phyloP scores from a whole-genome alignment of 495 filamentous ascomycete genomes.

The Antarctomyces pellizariae region DNA sequence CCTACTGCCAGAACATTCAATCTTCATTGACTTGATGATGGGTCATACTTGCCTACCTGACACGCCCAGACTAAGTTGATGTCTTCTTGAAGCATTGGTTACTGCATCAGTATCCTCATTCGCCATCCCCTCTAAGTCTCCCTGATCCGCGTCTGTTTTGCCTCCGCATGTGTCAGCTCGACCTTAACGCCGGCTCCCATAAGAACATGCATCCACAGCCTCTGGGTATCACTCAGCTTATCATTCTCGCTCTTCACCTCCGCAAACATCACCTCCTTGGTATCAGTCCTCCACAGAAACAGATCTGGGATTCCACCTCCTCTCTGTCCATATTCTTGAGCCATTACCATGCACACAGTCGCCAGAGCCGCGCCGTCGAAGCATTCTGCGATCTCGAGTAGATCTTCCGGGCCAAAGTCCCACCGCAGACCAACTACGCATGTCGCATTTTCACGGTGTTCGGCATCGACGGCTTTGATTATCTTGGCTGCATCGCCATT shows the following conservation, averaged over 20 bases:
- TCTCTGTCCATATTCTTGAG: constrained; percentile 74
- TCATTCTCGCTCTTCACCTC: constrained; percentile 95
- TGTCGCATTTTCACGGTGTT: constrained; percentile 41
- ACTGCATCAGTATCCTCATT: no score
- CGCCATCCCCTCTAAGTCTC: no score
- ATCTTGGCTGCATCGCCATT: constrained; percentile 51
- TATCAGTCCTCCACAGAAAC: constrained; percentile 51
- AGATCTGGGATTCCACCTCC: constrained; percentile 83
- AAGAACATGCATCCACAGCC: constrained; percentile 90
- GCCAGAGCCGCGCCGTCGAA: constrained; percentile 63
- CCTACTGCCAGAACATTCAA: no score
- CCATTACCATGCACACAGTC: constrained; percentile 74
- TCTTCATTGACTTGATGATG: no score
- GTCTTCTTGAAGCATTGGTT: no score
- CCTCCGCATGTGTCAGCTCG: constrained; percentile 72
- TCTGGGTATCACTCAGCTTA: constrained; percentile 83
- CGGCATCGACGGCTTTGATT: constrained; percentile 37
- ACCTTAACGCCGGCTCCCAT: constrained; percentile 62
- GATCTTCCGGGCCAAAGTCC: constrained; percentile 60
- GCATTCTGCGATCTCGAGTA: constrained; percentile 58
- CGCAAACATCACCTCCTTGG: constrained; percentile 49
- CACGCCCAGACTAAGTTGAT: no score
- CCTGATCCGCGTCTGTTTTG: constrained; percentile 57
- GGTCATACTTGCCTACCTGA: no score
- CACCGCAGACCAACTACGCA: constrained; percentile 82